Evolutionary conservation across 306 rosid genomes (phyloP).

Genomic region (Lablab purpureus): DNA sequence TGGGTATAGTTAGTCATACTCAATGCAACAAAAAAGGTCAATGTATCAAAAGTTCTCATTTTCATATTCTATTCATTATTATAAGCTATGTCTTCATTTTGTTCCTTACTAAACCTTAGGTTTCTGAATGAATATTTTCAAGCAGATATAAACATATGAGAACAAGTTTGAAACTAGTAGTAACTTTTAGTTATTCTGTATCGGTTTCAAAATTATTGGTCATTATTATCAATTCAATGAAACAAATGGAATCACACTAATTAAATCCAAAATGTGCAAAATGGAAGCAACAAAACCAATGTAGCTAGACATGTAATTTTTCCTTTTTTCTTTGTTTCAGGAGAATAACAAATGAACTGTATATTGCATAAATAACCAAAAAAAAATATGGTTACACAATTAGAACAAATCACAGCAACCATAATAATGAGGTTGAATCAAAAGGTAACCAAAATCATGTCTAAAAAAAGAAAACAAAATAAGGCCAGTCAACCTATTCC

Average conservation of each 20-base stretch:
- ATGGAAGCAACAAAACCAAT: constrained; percentile 11
- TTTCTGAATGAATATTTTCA: not conserved
- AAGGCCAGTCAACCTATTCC: not conserved
- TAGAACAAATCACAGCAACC: not conserved
- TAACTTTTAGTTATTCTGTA: too few relatives aligned
- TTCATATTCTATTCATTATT: not conserved
- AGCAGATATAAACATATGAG: not conserved
- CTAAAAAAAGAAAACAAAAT: not conserved
- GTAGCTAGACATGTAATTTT: not conserved
- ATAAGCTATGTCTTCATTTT: not conserved
- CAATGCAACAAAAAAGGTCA: not conserved
- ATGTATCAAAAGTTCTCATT: constrained; percentile 3
- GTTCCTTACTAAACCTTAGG: not conserved
- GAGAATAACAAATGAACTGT: not conserved
- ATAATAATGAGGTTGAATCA: not conserved
- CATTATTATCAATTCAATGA: not conserved
- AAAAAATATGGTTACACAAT: not conserved
- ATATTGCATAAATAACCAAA: not conserved
- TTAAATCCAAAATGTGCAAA: not conserved
- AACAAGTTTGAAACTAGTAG: not conserved
- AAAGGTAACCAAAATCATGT: not conserved
- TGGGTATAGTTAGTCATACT: not conserved
- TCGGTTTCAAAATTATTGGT: too few relatives aligned
- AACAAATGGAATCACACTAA: not conserved
- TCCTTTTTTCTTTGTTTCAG: not conserved